A percentile compares a stretch with the other conserved stretches of the same genome.
Conservation (phyloP, 2,329 filamentous ascomycete species). For the Sclerotinia trifoliorum region DNA sequence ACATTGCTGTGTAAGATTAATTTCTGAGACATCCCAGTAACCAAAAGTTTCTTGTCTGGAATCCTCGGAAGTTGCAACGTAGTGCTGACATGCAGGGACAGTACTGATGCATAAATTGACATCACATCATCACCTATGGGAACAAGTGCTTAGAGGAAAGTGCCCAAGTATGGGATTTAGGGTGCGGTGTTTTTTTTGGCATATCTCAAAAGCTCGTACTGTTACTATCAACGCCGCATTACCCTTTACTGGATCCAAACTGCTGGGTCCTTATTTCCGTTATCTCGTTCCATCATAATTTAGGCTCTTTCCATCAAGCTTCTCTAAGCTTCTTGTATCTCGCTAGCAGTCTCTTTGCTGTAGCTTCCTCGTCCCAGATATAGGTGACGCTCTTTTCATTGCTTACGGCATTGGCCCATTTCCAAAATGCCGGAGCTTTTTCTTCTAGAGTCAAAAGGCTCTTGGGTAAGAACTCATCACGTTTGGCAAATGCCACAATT, state of each 20-base stretch:
- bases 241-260: background rate
- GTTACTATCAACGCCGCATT: constrained; percentile 18
- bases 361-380: constrained; percentile 56
- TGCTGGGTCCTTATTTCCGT: background rate
- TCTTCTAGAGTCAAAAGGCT: constrained; percentile 49
- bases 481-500: constrained; percentile 53
- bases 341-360: constrained; percentile 45
- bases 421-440: constrained; percentile 63
- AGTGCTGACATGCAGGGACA: constrained; percentile 20
- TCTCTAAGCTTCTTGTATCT: constrained; percentile 35
- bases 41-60: background rate
- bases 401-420: constrained; percentile 62
- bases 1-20: background rate
- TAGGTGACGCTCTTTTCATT: constrained; percentile 64
- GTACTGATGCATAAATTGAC: constrained; percentile 6
- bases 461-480: constrained; percentile 52
- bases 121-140: constrained; percentile 10
- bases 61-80: background rate
- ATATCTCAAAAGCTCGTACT: constrained; percentile 8
- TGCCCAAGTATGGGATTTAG: background rate
- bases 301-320: constrained; percentile 1
- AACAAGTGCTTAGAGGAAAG: background rate
- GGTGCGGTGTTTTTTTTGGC: constrained; percentile 5
- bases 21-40: constrained; percentile 7
- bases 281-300: background rate